phyloP scores from a whole-genome alignment of 768 basidiomycete genomes.

The Steccherinum ochraceum region DNA sequence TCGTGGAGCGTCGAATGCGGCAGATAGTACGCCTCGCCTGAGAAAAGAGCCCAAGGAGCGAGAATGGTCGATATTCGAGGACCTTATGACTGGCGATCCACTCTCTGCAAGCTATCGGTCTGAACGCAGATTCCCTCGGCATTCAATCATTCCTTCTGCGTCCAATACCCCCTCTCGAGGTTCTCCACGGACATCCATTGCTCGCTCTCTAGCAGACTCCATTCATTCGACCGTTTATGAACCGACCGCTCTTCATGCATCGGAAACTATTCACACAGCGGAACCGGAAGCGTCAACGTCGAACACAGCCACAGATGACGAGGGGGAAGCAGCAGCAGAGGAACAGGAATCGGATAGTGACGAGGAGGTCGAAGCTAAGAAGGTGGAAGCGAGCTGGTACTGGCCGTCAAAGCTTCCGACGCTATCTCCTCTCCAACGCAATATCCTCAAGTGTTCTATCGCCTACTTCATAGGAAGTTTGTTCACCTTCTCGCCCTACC shows the following conservation, averaged over 20 bases:
- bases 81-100: background rate
- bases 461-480: constrained; percentile 87
- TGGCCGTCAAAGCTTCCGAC: constrained; percentile 19
- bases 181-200: background rate
- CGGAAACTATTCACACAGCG: background rate
- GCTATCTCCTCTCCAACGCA: constrained; percentile 50
- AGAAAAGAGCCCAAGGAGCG: background rate
- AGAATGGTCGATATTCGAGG: background rate
- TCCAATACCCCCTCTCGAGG: background rate
- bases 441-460: constrained; percentile 85
- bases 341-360: background rate
- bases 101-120: background rate
- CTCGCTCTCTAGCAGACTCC: background rate
- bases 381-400: background rate
- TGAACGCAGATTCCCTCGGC: background rate
- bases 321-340: background rate
- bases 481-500: constrained; percentile 81
- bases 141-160: background rate
- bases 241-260: background rate
- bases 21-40: background rate
- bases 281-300: background rate
- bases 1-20: background rate
- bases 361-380: background rate
- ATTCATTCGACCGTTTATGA: background rate
- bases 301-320: background rate